phyloP scores from a whole-genome alignment of 2,329 filamentous ascomycete species.

The Fusarium pseudograminearum region DNA sequence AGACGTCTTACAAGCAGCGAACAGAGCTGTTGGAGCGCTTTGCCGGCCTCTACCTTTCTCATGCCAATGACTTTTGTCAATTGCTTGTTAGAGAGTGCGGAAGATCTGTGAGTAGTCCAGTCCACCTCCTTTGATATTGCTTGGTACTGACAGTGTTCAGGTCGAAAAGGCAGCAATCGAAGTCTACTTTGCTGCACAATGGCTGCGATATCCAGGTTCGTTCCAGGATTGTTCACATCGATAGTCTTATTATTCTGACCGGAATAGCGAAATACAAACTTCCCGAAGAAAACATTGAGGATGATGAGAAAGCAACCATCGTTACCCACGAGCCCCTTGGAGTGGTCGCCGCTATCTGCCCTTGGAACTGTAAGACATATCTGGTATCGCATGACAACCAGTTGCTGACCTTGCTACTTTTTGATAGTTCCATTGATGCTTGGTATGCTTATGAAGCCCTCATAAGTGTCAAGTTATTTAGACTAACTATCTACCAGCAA shows the following conservation, averaged over 20 bases:
- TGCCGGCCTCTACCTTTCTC: slow-evolving; percentile 1
- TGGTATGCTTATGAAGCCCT: background rate
- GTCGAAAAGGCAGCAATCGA: slow-evolving; percentile 4
- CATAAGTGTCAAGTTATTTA: accelerated
- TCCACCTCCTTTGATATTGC: accelerated
- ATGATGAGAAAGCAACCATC: background rate
- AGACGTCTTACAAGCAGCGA: background rate
- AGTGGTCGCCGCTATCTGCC: slow-evolving; percentile 8
- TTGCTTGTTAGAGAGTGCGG: background rate
- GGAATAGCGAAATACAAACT: background rate
- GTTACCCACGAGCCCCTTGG: slow-evolving; percentile 1
- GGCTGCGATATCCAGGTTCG: slow-evolving; percentile 8
- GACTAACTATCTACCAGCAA: background rate
- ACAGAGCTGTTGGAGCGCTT: background rate
- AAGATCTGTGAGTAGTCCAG: background rate
- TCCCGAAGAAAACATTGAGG: background rate
- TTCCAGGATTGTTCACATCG: background rate
- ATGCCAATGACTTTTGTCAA: background rate
- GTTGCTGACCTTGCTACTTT: background rate
- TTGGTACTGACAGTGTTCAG: background rate
- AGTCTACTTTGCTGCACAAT: slow-evolving; percentile 1
- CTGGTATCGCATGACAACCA: accelerated
- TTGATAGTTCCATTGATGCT: slow-evolving; percentile 3
- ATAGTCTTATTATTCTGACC: background rate
- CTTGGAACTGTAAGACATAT: slow-evolving; percentile 3